Percentiles rank a stretch among this genome's conserved stretches.
These are phyloP conservation scores for Vaccinium corymbosum DNA, from an alignment of 148 eudicot genomes.

Conservation along the genomic window DNA sequence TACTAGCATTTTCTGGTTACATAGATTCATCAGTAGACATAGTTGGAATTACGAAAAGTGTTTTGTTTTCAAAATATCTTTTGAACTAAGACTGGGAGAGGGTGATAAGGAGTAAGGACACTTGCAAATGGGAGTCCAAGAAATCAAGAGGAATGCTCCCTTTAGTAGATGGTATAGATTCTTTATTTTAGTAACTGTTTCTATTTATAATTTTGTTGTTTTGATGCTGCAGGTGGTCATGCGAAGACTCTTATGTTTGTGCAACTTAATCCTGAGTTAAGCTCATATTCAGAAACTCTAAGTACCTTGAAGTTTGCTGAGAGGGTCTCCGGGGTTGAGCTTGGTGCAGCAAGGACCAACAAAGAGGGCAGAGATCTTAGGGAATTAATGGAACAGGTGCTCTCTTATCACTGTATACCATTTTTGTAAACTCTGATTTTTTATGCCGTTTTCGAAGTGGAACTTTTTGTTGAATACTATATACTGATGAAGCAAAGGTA, in stretches of 20 bases:
- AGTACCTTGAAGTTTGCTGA: slow-evolving; percentile 43
- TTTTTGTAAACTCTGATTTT: background rate
- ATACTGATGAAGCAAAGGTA: background rate
- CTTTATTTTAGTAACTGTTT: background rate
- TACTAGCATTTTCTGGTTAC: background rate
- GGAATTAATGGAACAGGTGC: slow-evolving; percentile 43
- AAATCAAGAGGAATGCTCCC: background rate
- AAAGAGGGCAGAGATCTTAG: slow-evolving; percentile 30
- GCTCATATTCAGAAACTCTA: slow-evolving; percentile 28
- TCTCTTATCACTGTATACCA: background rate
- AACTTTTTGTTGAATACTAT: background rate
- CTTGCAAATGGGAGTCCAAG: background rate
- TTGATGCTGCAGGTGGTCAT: slow-evolving; percentile 30
- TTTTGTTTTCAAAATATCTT: background rate
- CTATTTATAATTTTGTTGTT: background rate
- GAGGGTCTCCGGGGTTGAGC: slow-evolving; percentile 41
- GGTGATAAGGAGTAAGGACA: background rate
- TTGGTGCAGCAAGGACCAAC: slow-evolving; percentile 35
- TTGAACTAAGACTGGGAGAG: background rate
- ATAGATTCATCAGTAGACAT: background rate
- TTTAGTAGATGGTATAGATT: background rate
- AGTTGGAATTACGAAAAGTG: background rate
- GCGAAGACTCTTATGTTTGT: slow-evolving; percentile 46
- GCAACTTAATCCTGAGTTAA: slow-evolving; percentile 35
- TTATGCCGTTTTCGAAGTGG: background rate